phyloP scores from a whole-genome alignment of 2,329 filamentous ascomycete genomes.

The Monosporascus sp. region DNA sequence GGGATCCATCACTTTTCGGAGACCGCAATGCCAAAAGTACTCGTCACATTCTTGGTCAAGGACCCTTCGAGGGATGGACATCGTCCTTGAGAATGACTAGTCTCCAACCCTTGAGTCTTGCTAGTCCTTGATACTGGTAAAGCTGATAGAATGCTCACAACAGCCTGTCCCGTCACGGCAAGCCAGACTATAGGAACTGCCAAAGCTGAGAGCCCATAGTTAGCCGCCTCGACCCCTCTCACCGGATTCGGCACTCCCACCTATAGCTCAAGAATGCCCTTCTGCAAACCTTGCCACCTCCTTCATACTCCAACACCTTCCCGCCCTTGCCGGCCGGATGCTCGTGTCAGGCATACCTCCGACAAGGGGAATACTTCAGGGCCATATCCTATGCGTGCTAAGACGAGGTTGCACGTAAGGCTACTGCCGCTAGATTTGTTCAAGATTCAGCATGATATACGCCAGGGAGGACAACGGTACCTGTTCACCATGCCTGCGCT shows the following conservation, averaged over 20 bases:
- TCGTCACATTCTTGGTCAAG: not conserved
- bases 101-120: constrained; percentile 13
- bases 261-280: constrained; percentile 7
- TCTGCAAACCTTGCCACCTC: constrained; percentile 8
- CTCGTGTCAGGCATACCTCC: constrained; percentile 11
- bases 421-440: constrained; percentile 19
- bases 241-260: constrained; percentile 7
- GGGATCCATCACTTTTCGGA: not conserved
- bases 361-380: constrained; percentile 16
- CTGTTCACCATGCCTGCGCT: not conserved
- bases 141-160: constrained; percentile 8
- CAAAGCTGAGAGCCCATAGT: constrained; percentile 13
- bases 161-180: constrained; percentile 8
- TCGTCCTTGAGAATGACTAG: constrained; percentile 9
- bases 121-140: constrained; percentile 11
- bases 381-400: constrained; percentile 24
- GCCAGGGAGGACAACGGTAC: constrained; percentile 1
- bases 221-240: not conserved
- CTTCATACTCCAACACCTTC: constrained; percentile 19
- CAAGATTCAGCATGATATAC: constrained; percentile 19
- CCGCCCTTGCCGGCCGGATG: constrained; percentile 16
- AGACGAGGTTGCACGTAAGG: constrained; percentile 18
- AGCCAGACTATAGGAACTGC: constrained; percentile 9
- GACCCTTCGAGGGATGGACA: not conserved
- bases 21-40: not conserved